These are phyloP conservation scores for Cladophialophora carrionii DNA, from an alignment of 2,329 filamentous ascomycete genomes.

Conservation along the genomic window DNA sequence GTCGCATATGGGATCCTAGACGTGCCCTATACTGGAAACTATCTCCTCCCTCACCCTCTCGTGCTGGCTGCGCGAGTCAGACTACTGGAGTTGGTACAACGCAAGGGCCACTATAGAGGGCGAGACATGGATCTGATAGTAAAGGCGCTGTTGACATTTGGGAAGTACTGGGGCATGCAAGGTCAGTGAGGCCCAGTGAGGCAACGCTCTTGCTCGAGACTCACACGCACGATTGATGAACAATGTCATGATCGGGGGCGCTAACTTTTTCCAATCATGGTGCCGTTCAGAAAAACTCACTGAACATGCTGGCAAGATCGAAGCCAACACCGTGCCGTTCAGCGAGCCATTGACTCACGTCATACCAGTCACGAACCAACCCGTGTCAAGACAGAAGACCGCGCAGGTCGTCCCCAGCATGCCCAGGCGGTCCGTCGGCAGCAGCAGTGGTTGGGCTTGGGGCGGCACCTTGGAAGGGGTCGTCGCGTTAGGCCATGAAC, in stretches of 20 bases:
- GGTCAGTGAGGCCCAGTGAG: not conserved
- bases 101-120: constrained; percentile 9
- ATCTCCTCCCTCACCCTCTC: constrained; percentile 10
- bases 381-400: constrained; percentile 12
- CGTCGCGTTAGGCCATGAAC: not conserved
- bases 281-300: constrained; percentile 7
- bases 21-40: constrained; percentile 9
- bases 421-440: not conserved
- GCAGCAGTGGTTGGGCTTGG: not conserved
- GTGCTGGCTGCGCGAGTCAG: constrained; percentile 11
- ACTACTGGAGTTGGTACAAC: constrained; percentile 3
- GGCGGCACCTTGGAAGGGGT: not conserved
- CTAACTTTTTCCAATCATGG: not conserved
- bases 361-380: constrained; percentile 5
- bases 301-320: constrained; percentile 12
- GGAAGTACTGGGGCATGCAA: constrained; percentile 14
- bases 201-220: not conserved
- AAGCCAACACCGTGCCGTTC: constrained; percentile 12
- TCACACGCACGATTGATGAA: not conserved
- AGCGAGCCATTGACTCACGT: constrained; percentile 9
- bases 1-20: constrained; percentile 4
- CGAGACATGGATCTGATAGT: constrained; percentile 14
- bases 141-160: constrained; percentile 9
- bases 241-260: not conserved
- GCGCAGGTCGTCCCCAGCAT: constrained; percentile 10